Evolutionary conservation across 805 yeast genomes (phyloP).

Genomic region (Wickerhamiella parazyma): DNA sequence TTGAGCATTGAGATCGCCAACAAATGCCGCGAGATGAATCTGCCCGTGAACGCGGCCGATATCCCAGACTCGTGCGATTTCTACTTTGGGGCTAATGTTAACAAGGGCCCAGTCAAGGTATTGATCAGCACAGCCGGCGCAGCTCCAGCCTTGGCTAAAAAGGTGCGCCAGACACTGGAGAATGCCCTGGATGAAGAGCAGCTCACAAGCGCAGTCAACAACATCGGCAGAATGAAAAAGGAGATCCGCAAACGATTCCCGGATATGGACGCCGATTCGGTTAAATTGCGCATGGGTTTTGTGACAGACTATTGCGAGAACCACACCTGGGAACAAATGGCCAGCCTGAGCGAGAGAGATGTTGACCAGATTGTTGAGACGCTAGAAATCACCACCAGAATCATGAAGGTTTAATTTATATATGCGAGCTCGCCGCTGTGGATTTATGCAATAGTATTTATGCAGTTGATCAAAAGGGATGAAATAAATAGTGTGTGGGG

Average conservation of each 20-base stretch:
- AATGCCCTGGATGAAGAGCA: slow-evolving; percentile 30
- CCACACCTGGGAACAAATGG: slow-evolving; percentile 47
- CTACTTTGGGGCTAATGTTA: slow-evolving; percentile 67
- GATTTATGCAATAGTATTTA: background rate
- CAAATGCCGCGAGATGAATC: slow-evolving; percentile 32
- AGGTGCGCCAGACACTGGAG: slow-evolving; percentile 43
- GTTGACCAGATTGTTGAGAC: slow-evolving; percentile 1
- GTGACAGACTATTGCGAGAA: slow-evolving; percentile 51
- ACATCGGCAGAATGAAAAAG: slow-evolving; percentile 43
- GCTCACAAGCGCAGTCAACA: slow-evolving; percentile 42
- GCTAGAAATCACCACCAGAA: background rate
- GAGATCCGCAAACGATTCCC: slow-evolving; percentile 30
- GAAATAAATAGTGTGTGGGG: background rate
- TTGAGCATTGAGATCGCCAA: slow-evolving; percentile 45
- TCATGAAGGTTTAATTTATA: background rate
- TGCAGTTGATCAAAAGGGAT: too few relatives aligned
- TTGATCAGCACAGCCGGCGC: slow-evolving; percentile 77
- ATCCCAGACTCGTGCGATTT: slow-evolving; percentile 75
- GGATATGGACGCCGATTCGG: slow-evolving; percentile 22
- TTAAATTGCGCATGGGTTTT: slow-evolving; percentile 58
- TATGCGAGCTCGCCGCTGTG: background rate
- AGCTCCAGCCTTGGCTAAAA: slow-evolving; percentile 60
- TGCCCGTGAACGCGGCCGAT: slow-evolving; percentile 66
- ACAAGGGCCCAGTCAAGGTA: slow-evolving; percentile 59
- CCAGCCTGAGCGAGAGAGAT: slow-evolving; percentile 23